A percentile compares a stretch with the other conserved stretches of the same genome.
phyloP scores from a whole-genome alignment of 176 grass and related monocot genomes.

The Zea mays region DNA sequence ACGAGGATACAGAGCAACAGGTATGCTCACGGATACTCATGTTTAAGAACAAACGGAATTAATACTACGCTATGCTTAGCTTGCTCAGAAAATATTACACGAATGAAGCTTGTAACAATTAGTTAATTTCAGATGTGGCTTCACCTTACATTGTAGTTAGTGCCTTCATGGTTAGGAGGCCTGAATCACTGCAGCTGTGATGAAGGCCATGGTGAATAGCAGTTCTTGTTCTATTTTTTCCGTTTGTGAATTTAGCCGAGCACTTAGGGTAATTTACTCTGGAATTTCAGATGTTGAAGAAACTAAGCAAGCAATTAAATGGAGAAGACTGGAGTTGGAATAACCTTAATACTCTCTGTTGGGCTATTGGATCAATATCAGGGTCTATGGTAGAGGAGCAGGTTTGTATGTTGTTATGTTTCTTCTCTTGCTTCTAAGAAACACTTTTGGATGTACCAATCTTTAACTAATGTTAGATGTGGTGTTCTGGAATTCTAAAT shows the following conservation, averaged over 20 bases:
- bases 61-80: neutral
- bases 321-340: slow-evolving; percentile 83
- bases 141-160: neutral
- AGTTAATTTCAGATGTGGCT: neutral
- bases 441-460: too few relatives aligned
- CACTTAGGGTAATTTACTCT: slow-evolving; percentile 24
- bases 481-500: too few relatives aligned
- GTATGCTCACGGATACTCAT: slow-evolving; percentile 30
- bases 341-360: slow-evolving; percentile 74
- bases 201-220: neutral
- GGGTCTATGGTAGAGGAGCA: slow-evolving; percentile 84
- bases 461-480: too few relatives aligned
- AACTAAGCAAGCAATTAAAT: slow-evolving; percentile 63
- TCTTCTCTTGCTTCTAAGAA: too few relatives aligned
- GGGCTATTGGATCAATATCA: slow-evolving; percentile 83
- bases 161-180: neutral
- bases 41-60: neutral
- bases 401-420: slow-evolving; percentile 21
- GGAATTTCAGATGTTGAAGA: slow-evolving; percentile 64
- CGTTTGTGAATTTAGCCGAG: slow-evolving; percentile 3
- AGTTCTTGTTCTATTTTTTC: slow-evolving; percentile 3
- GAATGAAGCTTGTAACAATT: slow-evolving; percentile 6
- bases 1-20: slow-evolving; percentile 75
- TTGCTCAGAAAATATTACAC: neutral
- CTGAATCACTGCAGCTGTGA: neutral